Base-by-base conservation (phyloP, 2,329 filamentous ascomycete genomes). In the Ophiostoma perfectum region DNA sequence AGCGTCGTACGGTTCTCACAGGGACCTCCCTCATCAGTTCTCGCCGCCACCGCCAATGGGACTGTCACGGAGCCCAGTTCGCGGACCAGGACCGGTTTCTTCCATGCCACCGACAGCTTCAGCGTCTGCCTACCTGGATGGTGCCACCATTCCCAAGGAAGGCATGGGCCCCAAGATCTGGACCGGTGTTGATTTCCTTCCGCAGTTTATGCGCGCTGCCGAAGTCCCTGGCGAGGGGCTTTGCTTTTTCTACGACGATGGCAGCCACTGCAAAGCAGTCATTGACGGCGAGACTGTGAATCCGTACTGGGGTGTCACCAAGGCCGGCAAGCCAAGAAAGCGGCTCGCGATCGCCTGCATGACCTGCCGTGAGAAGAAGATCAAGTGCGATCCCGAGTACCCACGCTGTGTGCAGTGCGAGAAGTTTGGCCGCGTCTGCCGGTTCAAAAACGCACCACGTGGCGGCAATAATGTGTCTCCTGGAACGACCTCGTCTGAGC, bases 331-430 rank as follows among this genome's bases (percentile, higher is more conserved):
- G 80, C 93, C 93, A 64, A 87, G 93, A 73, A 97, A 97, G 80
- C 85, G 93, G 68, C 83, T 97, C 68, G 93, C 93, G 38, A 93
- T 96, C 76, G 92, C 92, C n/a, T 97, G 93, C 76, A 84, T 96
- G 69, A 95, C 92, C 12, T 97, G 93, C 77, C 87, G 93, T 66
- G 93, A 97, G 80, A 97, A 97, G 86, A 97, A 97, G 83, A 96
- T 97, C 80, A 97, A 96, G 78, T 97, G 93, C 75, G 92, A 97
- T 72, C 93, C 93, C 1, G 92, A 93, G 73, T 90, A 87, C 72
- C 91, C 91, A 52, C 92, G 92, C 73, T 97, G 93, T 74, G 86
- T 93, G 67, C 93, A 97, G 78, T 97, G 93, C 77, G 90, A 95
- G 76, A 97, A 96, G 80, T 94, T 94, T 75, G 92, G 93, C 68